Percentiles rank a stretch among this genome's conserved stretches.
Evolutionary conservation across 1,284 basidiomycete species (phyloP).

Genomic region (Cystobasidiaceae sp.): DNA sequence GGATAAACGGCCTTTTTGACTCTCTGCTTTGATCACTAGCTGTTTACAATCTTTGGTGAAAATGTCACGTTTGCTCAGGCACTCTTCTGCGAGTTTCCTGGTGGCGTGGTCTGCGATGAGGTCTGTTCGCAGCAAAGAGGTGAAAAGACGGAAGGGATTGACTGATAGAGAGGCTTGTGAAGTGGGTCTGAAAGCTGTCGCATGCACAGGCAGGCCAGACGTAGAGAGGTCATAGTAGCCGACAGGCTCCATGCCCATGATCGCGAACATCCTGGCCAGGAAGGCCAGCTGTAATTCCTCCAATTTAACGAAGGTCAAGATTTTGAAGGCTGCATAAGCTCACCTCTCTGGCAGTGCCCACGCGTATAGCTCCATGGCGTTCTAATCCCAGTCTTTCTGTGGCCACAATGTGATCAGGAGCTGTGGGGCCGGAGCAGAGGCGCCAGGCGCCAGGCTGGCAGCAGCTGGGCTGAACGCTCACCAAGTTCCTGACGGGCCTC

Average conservation of each 20-base stretch:
- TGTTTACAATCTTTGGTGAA: conserved; percentile 44
- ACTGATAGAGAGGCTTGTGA: conserved; percentile 41
- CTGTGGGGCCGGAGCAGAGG: no score
- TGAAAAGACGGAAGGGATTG: conserved; percentile 51
- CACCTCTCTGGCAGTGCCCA: conserved; percentile 47
- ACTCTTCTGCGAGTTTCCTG: conserved; percentile 41
- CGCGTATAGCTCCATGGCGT: conserved; percentile 50
- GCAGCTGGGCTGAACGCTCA: neutral
- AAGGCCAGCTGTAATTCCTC: conserved; percentile 37
- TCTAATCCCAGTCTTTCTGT: conserved; percentile 48
- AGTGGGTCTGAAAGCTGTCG: conserved; percentile 49
- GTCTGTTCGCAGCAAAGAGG: conserved; percentile 47
- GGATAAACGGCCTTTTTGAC: conserved; percentile 40
- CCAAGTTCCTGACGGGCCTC: conserved; percentile 24
- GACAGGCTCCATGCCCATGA: conserved; percentile 49
- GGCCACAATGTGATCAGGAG: no score
- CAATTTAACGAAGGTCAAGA: neutral
- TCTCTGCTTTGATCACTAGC: conserved; percentile 45
- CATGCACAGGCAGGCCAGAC: conserved; percentile 49
- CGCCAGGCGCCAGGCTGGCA: conserved; percentile 1
- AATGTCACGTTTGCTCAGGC: conserved; percentile 46
- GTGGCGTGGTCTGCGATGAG: conserved; percentile 44
- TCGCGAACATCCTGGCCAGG: conserved; percentile 47
- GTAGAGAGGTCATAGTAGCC: conserved; percentile 50
- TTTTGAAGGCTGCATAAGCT: neutral